Percentiles rank a stretch among this genome's conserved stretches.
These are phyloP conservation scores for Lactarius pseudohatsudake DNA, from an alignment of 768 basidiomycete genomes.

Conservation along the genomic window DNA sequence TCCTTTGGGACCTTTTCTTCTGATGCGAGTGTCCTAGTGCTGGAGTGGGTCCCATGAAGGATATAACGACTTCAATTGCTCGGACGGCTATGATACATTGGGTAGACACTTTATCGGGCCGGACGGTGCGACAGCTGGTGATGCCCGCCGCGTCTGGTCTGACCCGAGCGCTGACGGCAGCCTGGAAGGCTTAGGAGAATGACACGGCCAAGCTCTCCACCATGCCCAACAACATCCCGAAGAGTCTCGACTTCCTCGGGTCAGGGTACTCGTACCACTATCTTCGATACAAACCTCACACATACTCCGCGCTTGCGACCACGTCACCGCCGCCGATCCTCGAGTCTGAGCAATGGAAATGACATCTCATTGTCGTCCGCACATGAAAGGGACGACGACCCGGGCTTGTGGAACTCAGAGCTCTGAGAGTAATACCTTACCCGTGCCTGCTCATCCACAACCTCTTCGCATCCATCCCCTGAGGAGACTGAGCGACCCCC, in stretches of 20 bases:
- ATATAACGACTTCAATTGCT: too few relatives aligned
- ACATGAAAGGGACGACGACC: slow-evolving; percentile 22
- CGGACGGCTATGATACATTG: neutral
- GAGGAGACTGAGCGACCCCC: slow-evolving; percentile 22
- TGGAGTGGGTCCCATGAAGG: slow-evolving; percentile 22
- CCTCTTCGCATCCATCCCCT: slow-evolving; percentile 14
- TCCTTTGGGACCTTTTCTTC: slow-evolving; percentile 17
- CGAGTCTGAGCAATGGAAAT: slow-evolving; percentile 21
- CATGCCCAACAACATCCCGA: slow-evolving; percentile 7
- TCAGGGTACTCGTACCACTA: slow-evolving; percentile 9
- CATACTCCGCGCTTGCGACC: slow-evolving; percentile 13
- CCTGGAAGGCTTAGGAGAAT: neutral
- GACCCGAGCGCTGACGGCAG: neutral
- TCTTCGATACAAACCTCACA: slow-evolving; percentile 19
- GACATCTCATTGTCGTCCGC: slow-evolving; percentile 26
- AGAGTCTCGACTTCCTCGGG: slow-evolving; percentile 18
- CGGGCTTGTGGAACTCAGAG: slow-evolving; percentile 13
- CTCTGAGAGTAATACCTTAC: slow-evolving; percentile 10
- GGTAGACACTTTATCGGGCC: neutral
- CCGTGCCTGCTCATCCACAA: slow-evolving; percentile 1
- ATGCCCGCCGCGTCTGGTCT: neutral
- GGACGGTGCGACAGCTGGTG: neutral
- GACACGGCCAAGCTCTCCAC: slow-evolving; percentile 9
- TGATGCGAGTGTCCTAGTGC: slow-evolving; percentile 15
- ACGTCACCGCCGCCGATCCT: slow-evolving; percentile 23